Evolutionary conservation across 75 land plant species (phyloP).

Genomic region (Cunninghamia lanceolata): DNA sequence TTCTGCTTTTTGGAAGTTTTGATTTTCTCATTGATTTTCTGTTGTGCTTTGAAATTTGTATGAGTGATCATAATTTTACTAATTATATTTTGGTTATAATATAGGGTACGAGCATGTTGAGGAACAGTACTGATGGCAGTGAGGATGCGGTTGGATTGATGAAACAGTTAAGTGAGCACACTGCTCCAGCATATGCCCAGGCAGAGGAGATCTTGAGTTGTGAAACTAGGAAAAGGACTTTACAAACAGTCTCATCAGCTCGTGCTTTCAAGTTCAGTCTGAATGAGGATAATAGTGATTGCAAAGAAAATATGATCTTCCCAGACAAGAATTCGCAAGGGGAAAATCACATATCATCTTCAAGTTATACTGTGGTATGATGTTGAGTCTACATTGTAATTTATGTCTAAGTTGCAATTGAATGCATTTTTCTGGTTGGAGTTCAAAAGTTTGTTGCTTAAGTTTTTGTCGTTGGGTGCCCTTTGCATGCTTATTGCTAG

Average conservation of each 20-base stretch:
- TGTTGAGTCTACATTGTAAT: not conserved
- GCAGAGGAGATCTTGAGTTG: conserved; percentile 55
- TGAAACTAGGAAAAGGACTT: conserved; percentile 22
- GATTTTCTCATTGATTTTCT: not conserved
- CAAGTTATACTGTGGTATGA: conserved; percentile 28
- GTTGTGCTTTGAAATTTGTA: not conserved
- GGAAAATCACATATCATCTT: conserved; percentile 20
- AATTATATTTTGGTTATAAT: not conserved
- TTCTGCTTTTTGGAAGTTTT: not conserved
- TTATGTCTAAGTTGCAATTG: not conserved
- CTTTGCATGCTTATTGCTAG: not conserved
- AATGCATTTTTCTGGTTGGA: not conserved
- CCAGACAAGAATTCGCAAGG: conserved; percentile 5
- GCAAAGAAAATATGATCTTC: conserved; percentile 15
- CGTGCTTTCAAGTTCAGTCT: conserved; percentile 11
- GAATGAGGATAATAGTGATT: not conserved
- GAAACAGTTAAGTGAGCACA: conserved; percentile 77
- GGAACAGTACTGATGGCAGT: conserved; percentile 49
- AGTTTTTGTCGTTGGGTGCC: not conserved
- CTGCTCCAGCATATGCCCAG: conserved; percentile 60
- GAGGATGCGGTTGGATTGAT: conserved; percentile 84
- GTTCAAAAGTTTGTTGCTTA: not conserved
- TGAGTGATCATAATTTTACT: not conserved
- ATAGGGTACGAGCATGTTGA: conserved; percentile 50
- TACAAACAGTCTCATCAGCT: conserved; percentile 7